A percentile compares a stretch with the other conserved stretches of the same genome.
phyloP scores from a whole-genome alignment of 768 basidiomycete species.

The Porpolomopsis calyptriformis region DNA sequence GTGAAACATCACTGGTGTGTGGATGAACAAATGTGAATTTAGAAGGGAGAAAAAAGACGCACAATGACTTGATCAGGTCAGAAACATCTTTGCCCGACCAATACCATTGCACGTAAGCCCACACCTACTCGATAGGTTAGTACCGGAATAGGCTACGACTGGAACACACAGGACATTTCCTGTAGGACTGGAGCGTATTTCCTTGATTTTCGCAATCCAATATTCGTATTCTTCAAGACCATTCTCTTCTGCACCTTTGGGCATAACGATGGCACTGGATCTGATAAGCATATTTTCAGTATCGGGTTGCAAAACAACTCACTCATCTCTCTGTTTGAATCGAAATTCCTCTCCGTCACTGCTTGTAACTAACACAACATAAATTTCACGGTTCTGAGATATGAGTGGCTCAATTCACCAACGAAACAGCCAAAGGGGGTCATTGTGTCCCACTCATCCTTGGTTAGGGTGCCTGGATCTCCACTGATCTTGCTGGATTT shows the following conservation, averaged over 20 bases:
- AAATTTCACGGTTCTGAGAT: not conserved
- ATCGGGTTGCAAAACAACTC: slow-evolving; percentile 8
- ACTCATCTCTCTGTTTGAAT: slow-evolving; percentile 29
- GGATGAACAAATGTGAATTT: not conserved
- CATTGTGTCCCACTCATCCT: slow-evolving; percentile 14
- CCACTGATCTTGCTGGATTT: slow-evolving; percentile 5
- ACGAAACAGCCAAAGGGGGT: slow-evolving; percentile 12
- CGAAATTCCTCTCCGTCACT: slow-evolving; percentile 18
- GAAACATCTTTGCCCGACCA: slow-evolving; percentile 41
- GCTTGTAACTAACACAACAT: not conserved
- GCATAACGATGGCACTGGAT: slow-evolving; percentile 35
- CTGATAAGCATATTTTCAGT: not conserved
- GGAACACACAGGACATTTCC: slow-evolving; percentile 17
- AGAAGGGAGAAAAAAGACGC: slow-evolving; percentile 12
- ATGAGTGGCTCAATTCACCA: slow-evolving; percentile 6
- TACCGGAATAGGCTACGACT: not conserved
- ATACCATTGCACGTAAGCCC: slow-evolving; percentile 45
- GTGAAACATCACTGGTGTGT: slow-evolving; percentile 25
- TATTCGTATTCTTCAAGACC: slow-evolving; percentile 26
- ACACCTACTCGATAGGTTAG: slow-evolving; percentile 29
- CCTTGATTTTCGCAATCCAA: slow-evolving; percentile 42
- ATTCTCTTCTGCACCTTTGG: slow-evolving; percentile 19
- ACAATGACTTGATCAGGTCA: slow-evolving; percentile 38
- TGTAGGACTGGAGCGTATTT: slow-evolving; percentile 36
- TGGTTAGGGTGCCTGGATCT: slow-evolving; percentile 10